Base-by-base conservation (phyloP, 2,329 filamentous ascomycete genomes). In the Hypomyces perniciosus region DNA sequence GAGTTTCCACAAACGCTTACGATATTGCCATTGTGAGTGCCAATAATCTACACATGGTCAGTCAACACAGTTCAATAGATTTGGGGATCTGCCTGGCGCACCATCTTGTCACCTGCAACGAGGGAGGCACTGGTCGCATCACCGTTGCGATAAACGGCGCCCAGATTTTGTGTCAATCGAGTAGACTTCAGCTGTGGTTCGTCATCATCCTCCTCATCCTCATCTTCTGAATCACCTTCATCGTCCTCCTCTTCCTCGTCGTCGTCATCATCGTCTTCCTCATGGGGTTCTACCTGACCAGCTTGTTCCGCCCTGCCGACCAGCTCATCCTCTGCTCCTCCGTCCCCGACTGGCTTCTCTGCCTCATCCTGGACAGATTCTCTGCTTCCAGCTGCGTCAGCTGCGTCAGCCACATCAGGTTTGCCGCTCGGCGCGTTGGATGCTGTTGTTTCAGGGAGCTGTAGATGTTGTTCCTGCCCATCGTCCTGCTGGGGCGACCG, bases 31-130 rank as follows among this genome's bases (percentile, higher is more conserved):
- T 95, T 96, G 68, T 99, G 92, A 31, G 93, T 96, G 58, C 92
- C 93, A 60, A 95, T 77, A 56, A 96, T 86, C 88, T 92, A 62
- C 54, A 53, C 58, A 60, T 70, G 59, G 73, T 70, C 51, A 52
- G 54, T 59, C 57, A 55, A 50, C 38, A 29, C 26, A 39, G 28
- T 28, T 10, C 12, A 33, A 41, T 37, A 28, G 7, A 27, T 12
- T 4, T 33, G 26, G 20, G 10, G 9, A 12, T 40, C 7, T 27
- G 10, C 9, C 29, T 49, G 35, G 50, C 75, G 61, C 77, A 92
- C 89, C 92, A 97, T 95, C 74, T 97, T 97, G 75, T 99, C 92
- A 47, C 92, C 92, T 38, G 88, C 88, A 45, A 95, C 89, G 45
- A 95, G 72, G 66, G 96, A 96, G 7, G 88, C 77, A 68, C 91